Percentiles rank a stretch among this genome's conserved stretches.
These are phyloP conservation scores for Xanthoconium stramineum DNA, from an alignment of 768 basidiomycete species.

Conservation along the genomic window DNA sequence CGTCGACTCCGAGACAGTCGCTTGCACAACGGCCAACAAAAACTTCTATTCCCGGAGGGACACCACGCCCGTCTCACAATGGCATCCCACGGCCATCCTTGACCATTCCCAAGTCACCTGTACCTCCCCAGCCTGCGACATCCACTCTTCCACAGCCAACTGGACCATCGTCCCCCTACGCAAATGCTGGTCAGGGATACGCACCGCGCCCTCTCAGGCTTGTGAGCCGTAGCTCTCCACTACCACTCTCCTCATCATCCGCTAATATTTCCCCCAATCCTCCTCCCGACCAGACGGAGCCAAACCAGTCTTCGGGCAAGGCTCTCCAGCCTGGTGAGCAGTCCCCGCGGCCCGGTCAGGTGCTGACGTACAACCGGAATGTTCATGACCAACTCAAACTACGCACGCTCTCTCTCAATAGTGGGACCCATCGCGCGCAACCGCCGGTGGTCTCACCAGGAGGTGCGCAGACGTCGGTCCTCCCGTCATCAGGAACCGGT, in stretches of 20 bases:
- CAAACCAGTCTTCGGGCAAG: slow-evolving; percentile 10
- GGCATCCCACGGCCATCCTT: slow-evolving; percentile 23
- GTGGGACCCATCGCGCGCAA: slow-evolving; percentile 4
- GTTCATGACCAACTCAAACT: slow-evolving; percentile 33
- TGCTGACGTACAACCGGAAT: slow-evolving; percentile 34
- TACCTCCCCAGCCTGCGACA: slow-evolving; percentile 7
- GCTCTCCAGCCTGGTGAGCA: slow-evolving; percentile 24
- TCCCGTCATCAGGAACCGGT: slow-evolving; percentile 1
- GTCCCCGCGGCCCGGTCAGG: slow-evolving; percentile 20
- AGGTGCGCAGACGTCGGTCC: slow-evolving; percentile 19
- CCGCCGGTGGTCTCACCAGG: slow-evolving; percentile 15
- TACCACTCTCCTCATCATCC: not conserved
- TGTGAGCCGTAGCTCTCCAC: slow-evolving; percentile 17
- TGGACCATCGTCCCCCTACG: slow-evolving; percentile 13
- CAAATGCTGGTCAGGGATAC: slow-evolving; percentile 12
- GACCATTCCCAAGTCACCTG: slow-evolving; percentile 26
- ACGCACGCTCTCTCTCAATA: slow-evolving; percentile 15
- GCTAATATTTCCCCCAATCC: not conserved
- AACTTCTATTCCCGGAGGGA: slow-evolving; percentile 4
- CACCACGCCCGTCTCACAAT: slow-evolving; percentile 19
- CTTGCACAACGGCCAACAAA: slow-evolving; percentile 7
- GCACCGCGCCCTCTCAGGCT: slow-evolving; percentile 28
- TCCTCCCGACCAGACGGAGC: slow-evolving; percentile 5
- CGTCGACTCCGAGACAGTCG: slow-evolving; percentile 11
- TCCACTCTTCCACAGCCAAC: slow-evolving; percentile 22